Evolutionary conservation across 805 yeast species (phyloP).

Genomic region (Brettanomyces bruxellensis): DNA sequence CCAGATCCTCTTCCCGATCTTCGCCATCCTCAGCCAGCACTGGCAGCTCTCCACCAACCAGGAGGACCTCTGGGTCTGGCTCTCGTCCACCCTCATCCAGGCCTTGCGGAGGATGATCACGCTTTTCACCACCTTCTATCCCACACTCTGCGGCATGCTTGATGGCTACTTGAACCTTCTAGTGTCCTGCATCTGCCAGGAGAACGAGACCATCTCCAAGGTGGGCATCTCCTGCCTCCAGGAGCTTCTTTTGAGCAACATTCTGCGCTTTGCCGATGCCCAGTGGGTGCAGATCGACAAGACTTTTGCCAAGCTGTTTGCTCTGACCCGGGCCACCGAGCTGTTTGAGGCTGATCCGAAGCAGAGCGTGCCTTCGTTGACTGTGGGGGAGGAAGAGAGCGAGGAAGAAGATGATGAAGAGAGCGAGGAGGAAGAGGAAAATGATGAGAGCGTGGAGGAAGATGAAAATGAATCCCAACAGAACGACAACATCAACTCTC

Average conservation of each 20-base stretch:
- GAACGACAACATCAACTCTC: slow-evolving; percentile 10
- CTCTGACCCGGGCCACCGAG: slow-evolving; percentile 78
- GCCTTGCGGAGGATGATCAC: slow-evolving; percentile 85
- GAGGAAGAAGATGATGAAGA: slow-evolving; percentile 21
- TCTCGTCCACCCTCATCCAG: slow-evolving; percentile 92
- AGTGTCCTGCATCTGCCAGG: slow-evolving; percentile 88
- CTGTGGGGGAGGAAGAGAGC: slow-evolving; percentile 23
- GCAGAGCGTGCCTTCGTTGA: slow-evolving; percentile 5
- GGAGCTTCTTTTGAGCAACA: slow-evolving; percentile 69
- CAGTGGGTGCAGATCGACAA: slow-evolving; percentile 72
- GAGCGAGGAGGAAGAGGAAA: slow-evolving; percentile 8
- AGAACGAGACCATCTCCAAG: slow-evolving; percentile 91
- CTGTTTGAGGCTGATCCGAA: slow-evolving; percentile 52
- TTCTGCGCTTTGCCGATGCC: slow-evolving; percentile 44
- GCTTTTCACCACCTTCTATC: slow-evolving; percentile 75
- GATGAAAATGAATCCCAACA: slow-evolving; percentile 10
- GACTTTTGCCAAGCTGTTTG: slow-evolving; percentile 64
- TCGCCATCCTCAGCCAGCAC: slow-evolving; percentile 65
- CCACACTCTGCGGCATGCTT: slow-evolving; percentile 60
- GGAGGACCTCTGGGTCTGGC: slow-evolving; percentile 91
- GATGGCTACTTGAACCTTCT: slow-evolving; percentile 72
- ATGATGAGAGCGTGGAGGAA: slow-evolving; percentile 7
- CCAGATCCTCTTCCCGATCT: slow-evolving; percentile 81
- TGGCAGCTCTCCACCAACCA: slow-evolving; percentile 62
- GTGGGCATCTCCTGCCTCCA: slow-evolving; percentile 88